phyloP scores from a whole-genome alignment of 139 green algal species.

The Chlamydomonas eustigma region DNA sequence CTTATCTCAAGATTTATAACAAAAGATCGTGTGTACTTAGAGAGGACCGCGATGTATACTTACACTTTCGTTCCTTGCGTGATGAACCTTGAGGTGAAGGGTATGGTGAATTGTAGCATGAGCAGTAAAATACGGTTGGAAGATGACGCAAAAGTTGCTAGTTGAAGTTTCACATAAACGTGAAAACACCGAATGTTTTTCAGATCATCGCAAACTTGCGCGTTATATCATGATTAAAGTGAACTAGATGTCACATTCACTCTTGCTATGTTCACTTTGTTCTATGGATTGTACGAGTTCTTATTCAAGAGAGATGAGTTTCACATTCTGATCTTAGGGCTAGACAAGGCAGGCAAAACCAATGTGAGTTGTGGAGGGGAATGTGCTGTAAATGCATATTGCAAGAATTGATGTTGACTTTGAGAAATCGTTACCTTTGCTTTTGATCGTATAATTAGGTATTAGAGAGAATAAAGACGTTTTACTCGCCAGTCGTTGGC shows the following conservation, averaged over 20 bases:
- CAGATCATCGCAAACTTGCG: not conserved
- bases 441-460: slow-evolving; percentile 22
- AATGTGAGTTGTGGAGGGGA: too few species aligned
- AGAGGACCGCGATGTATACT: too few species aligned
- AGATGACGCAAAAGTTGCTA: not conserved
- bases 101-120: not conserved
- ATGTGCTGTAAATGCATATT: not conserved
- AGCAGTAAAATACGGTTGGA: not conserved
- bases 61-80: too few species aligned
- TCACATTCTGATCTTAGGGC: slow-evolving; percentile 84
- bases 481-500: slow-evolving; percentile 69
- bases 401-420: not conserved
- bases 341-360: slow-evolving; percentile 90
- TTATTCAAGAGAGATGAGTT: slow-evolving; percentile 68
- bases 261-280: slow-evolving; percentile 1
- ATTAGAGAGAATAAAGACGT: slow-evolving; percentile 84
- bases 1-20: too few species aligned
- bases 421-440: not conserved
- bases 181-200: too few species aligned
- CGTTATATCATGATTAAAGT: too few species aligned
- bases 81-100: too few species aligned
- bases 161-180: not conserved
- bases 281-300: slow-evolving; percentile 10
- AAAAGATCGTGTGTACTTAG: too few species aligned
- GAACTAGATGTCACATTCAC: not conserved